Evolutionary conservation across 208 protist species (phyloP), one percentile per base, ranked within the genome.

Genomic region (Trypanosomatidae sp.): DNA sequence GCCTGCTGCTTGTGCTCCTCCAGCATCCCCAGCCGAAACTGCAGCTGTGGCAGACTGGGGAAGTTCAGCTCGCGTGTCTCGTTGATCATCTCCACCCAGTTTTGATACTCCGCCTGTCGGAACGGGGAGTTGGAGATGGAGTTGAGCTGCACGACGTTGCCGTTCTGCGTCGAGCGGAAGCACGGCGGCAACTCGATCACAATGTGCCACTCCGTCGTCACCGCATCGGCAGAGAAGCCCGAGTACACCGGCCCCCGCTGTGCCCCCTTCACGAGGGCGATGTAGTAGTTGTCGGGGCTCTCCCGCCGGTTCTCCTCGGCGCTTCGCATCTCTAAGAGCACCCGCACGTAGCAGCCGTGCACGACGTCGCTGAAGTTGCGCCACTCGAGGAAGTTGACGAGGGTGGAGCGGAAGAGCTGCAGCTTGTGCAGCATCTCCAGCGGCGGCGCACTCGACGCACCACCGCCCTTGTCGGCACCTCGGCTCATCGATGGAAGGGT

Each of bases 91-190:
- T 91, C 79, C 41, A 92, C 76, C 92, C 94, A 97, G 62, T 85
- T 79, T 64, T 95, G 82, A 74, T 97, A 97, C 88, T 97, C 94
- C 9, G 79, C 81, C 64, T 80, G 79, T 3, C 84, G 79, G 62
- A 97, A 97, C 1, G 88, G 89, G 5, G 88, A 93, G 85, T 97
- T 97, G 12, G 90, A 95, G 68, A 97, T 94, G 56, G 91, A 95
- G 74, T 96, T 97, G 25, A 97, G 80, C 81, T 97, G 94, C 70
- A 97, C 89, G 0, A 95, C 82, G 74, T 94, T 95, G 47, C 88
- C 89, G 71, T 96, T 96, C 66, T 86, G 86, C 30, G 90, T 93
- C 2, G 89, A 85, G 28, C 90, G 81, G 73, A 97, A 95, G 69
- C 90, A 95, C 46, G 88, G 89, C 25, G 94, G 94, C 28, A 97